Percentiles rank a stretch among this genome's conserved stretches.
Conservation (phyloP, 768 basidiomycete genomes). For the Termitomyces sp. region DNA sequence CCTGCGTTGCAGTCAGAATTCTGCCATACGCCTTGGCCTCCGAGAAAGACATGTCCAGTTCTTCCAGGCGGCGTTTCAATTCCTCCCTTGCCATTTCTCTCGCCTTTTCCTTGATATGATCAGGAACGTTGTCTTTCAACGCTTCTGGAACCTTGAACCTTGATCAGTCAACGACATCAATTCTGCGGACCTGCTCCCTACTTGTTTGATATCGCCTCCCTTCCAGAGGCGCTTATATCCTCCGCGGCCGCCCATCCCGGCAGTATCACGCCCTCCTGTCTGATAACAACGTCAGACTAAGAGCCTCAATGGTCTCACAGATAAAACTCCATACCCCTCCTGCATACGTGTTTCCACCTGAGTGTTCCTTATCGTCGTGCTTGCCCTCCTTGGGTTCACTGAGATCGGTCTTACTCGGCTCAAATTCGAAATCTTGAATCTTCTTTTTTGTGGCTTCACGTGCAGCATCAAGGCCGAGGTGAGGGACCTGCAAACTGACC, state of each 20-base stretch:
- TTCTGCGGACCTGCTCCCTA: slow-evolving; percentile 10
- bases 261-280: slow-evolving; percentile 65
- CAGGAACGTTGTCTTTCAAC: slow-evolving; percentile 54
- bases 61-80: slow-evolving; percentile 53
- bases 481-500: slow-evolving; percentile 43
- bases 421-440: slow-evolving; percentile 51
- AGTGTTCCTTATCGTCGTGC: slow-evolving; percentile 58
- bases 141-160: slow-evolving; percentile 39
- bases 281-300: slow-evolving; percentile 17
- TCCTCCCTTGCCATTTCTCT: slow-evolving; percentile 65
- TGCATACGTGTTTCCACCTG: slow-evolving; percentile 60
- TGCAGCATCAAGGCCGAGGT: slow-evolving; percentile 54
- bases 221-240: slow-evolving; percentile 64
- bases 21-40: slow-evolving; percentile 55
- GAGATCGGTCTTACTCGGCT: slow-evolving; percentile 48
- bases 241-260: slow-evolving; percentile 61
- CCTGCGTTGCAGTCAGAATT: slow-evolving; percentile 48
- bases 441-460: slow-evolving; percentile 48
- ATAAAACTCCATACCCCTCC: slow-evolving; percentile 44
- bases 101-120: slow-evolving; percentile 56
- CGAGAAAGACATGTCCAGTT: slow-evolving; percentile 52
- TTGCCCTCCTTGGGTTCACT: slow-evolving; percentile 56
- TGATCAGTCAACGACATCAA: background rate
- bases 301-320: background rate
- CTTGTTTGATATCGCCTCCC: slow-evolving; percentile 61